phyloP scores from a whole-genome alignment of 805 yeast species.

The Yarrowia phangngaensis region DNA sequence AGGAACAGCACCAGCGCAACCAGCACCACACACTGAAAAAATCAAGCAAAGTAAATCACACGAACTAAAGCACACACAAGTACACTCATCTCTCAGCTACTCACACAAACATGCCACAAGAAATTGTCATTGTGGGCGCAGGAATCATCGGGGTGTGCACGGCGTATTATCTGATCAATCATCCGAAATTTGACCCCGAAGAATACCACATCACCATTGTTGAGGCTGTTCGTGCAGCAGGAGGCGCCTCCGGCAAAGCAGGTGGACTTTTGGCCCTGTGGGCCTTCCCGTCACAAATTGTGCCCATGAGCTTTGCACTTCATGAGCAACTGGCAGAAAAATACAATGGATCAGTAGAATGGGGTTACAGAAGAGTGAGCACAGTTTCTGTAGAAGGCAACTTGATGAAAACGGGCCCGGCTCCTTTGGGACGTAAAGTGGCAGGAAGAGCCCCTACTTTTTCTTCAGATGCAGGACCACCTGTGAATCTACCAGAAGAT shows the following conservation, averaged over 20 bases:
- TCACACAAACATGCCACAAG: slow-evolving; percentile 41
- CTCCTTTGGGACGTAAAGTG: slow-evolving; percentile 29
- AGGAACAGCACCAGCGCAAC: too few species aligned
- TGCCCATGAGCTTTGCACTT: slow-evolving; percentile 76
- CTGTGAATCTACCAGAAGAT: slow-evolving; percentile 50
- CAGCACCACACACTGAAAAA: too few species aligned
- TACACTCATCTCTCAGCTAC: slow-evolving; percentile 7
- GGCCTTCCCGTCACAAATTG: slow-evolving; percentile 96
- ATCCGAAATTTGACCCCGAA: slow-evolving; percentile 69
- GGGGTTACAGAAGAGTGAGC: slow-evolving; percentile 90
- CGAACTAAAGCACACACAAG: not conserved
- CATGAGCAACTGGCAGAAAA: slow-evolving; percentile 78
- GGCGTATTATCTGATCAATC: slow-evolving; percentile 81
- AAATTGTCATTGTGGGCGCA: slow-evolving; percentile 76
- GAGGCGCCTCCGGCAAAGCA: slow-evolving; percentile 97
- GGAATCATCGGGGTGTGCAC: slow-evolving; percentile 96
- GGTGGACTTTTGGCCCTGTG: slow-evolving; percentile 92
- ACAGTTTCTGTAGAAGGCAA: slow-evolving; percentile 88
- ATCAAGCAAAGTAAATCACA: too few species aligned
- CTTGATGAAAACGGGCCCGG: slow-evolving; percentile 38
- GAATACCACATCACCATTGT: slow-evolving; percentile 78
- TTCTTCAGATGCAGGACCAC: slow-evolving; percentile 22
- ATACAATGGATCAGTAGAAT: slow-evolving; percentile 76
- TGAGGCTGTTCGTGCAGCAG: slow-evolving; percentile 89
- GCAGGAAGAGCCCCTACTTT: slow-evolving; percentile 25